A percentile compares a stretch with the other conserved stretches of the same genome.
phyloP scores from a whole-genome alignment of 257 asterid genomes.

The Voacanga thouarsii region DNA sequence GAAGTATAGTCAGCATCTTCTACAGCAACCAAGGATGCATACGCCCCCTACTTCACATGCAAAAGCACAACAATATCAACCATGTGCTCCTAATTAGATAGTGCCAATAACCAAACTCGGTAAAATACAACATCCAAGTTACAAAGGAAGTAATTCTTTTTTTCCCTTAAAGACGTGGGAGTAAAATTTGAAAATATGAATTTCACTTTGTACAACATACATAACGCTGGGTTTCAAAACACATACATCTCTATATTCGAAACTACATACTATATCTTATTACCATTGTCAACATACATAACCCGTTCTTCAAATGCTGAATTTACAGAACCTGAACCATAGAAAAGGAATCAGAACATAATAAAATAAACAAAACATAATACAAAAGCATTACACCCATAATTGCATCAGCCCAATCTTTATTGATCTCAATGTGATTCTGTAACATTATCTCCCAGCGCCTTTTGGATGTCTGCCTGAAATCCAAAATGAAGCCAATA shows the following conservation, averaged over 20 bases:
- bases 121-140: no score
- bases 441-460: constrained; percentile 52
- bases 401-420: neutral
- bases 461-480: constrained; percentile 64
- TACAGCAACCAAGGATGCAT: neutral
- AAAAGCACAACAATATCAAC: neutral
- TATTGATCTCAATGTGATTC: neutral
- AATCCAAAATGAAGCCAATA: constrained; percentile 4
- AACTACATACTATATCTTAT: neutral
- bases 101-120: neutral
- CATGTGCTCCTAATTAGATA: neutral
- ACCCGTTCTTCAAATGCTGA: neutral
- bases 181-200: neutral
- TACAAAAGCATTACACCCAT: neutral
- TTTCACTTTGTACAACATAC: neutral
- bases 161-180: neutral
- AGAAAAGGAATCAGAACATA: neutral
- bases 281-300: neutral
- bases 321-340: neutral
- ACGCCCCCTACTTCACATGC: neutral
- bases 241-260: no score
- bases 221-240: no score
- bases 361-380: neutral
- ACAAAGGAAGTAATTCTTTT: no score
- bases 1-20: neutral